Evolutionary conservation across 139 green algal genomes (phyloP).

Genomic region (Gonium pectorale): DNA sequence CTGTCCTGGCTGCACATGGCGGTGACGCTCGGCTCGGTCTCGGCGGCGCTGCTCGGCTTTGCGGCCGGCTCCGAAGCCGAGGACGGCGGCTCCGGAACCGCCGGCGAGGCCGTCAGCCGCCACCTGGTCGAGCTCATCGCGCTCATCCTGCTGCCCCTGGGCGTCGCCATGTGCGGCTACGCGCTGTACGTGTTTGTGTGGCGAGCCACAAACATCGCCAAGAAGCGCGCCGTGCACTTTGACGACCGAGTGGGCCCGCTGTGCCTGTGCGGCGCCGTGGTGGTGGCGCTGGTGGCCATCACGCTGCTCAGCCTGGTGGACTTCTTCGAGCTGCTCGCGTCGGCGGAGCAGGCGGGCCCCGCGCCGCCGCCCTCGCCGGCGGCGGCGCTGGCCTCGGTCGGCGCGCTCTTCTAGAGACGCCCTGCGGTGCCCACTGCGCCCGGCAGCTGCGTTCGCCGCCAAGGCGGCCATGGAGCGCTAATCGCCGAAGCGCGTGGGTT

Average conservation of each 20-base stretch:
- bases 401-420: too few relatives aligned
- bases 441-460: too few relatives aligned
- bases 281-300: conserved; percentile 78
- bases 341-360: not conserved
- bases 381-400: too few relatives aligned
- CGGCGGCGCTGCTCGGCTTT: conserved; percentile 84
- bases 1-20: conserved; percentile 97
- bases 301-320: conserved; percentile 80
- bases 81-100: not conserved
- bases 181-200: conserved; percentile 87
- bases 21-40: conserved; percentile 87
- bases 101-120: conserved; percentile 37
- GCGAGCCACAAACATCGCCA: conserved; percentile 73
- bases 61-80: conserved; percentile 42
- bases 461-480: too few relatives aligned
- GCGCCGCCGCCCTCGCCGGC: not conserved
- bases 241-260: conserved; percentile 85
- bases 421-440: too few relatives aligned
- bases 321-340: conserved; percentile 64
- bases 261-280: conserved; percentile 76
- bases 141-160: conserved; percentile 90
- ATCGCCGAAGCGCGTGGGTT: too few relatives aligned
- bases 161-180: conserved; percentile 85
- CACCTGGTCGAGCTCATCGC: conserved; percentile 86
- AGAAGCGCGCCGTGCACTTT: conserved; percentile 78